Evolutionary conservation across 345 rosid genomes (phyloP).

Genomic region (Salix purpurea): DNA sequence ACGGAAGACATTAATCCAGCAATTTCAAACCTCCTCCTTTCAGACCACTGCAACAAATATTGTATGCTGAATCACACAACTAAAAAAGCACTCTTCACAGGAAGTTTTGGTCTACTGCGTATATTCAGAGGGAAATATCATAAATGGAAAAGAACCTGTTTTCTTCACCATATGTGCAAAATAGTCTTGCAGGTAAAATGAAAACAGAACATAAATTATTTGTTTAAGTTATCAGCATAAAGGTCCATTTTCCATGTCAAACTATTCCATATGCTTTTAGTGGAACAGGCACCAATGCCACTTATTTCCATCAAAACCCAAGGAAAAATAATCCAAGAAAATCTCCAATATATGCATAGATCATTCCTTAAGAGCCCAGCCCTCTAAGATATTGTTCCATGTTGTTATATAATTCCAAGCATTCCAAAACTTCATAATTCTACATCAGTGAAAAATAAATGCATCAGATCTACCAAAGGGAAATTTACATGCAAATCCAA

Average conservation of each 20-base stretch:
- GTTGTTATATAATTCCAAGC: neutral
- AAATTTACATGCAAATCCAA: neutral
- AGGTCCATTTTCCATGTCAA: neutral
- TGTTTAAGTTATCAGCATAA: neutral
- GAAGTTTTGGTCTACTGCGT: neutral
- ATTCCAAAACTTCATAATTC: neutral
- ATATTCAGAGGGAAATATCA: neutral
- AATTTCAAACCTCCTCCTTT: slow-evolving; percentile 81
- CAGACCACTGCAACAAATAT: slow-evolving; percentile 71
- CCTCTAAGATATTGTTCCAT: neutral
- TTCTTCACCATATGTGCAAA: neutral
- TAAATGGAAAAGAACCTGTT: neutral
- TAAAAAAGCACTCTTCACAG: neutral
- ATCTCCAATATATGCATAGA: neutral
- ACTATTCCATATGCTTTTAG: neutral
- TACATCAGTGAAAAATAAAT: neutral
- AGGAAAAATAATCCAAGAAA: neutral
- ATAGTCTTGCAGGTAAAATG: too few relatives aligned
- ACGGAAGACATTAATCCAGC: slow-evolving; percentile 87
- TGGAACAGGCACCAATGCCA: neutral
- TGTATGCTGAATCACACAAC: slow-evolving; percentile 12
- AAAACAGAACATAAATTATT: too few relatives aligned
- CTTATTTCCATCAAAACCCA: neutral
- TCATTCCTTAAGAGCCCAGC: neutral
- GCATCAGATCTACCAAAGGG: neutral